Conservation (phyloP, 371 early-diverging fungal species). For the Syncephalastrum racemosum region DNA sequence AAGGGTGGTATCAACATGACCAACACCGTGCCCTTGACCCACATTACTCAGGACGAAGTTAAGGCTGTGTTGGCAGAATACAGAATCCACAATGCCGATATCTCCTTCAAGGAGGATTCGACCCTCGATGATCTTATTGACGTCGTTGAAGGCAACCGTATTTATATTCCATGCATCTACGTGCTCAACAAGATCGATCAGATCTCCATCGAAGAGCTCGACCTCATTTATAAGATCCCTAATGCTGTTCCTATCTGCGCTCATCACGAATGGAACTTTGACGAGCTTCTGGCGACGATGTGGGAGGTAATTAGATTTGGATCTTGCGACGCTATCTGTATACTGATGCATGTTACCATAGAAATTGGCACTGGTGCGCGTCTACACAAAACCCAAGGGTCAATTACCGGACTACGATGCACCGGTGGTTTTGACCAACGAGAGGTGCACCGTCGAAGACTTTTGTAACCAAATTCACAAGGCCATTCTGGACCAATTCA, state of each 20-base stretch:
- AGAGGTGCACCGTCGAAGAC: constrained; percentile 83
- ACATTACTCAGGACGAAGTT: constrained; percentile 83
- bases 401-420: constrained; percentile 95
- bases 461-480: constrained; percentile 99
- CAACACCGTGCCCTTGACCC: constrained; percentile 82
- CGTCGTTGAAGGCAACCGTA: constrained; percentile 72
- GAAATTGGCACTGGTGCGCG: constrained; percentile 74
- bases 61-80: constrained; percentile 92
- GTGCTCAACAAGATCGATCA: constrained; percentile 97
- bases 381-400: constrained; percentile 99
- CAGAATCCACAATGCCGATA: constrained; percentile 91
- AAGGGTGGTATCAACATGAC: constrained; percentile 94
- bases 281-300: constrained; percentile 94
- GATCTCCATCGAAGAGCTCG: constrained; percentile 92
- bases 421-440: constrained; percentile 92
- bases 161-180: constrained; percentile 85
- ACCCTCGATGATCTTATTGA: constrained; percentile 96
- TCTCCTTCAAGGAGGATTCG: constrained; percentile 85
- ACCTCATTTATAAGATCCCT: constrained; percentile 95
- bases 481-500: constrained; percentile 94
- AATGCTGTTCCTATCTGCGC: constrained; percentile 98
- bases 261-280: constrained; percentile 99
- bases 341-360: constrained; percentile 24
- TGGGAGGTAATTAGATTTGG: constrained; percentile 63
- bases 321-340: neutral